Base-by-base conservation (phyloP, 1,139 yeast species). In the Candida tropicalis region DNA sequence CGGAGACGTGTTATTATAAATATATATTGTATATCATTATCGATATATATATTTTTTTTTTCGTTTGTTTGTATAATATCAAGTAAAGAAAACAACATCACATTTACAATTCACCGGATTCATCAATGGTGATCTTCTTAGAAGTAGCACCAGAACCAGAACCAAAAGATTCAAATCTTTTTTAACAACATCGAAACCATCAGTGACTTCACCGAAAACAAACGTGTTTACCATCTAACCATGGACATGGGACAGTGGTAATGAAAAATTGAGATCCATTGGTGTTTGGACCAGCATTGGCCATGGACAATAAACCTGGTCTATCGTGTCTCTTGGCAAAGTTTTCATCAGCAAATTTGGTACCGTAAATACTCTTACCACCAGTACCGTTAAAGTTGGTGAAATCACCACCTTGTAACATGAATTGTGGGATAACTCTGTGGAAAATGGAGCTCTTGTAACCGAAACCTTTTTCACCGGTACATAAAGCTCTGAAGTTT, bases 381-480 rank as follows among this genome's bases (percentile, higher is more conserved):
- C 98, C 99, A 60, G 96, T 87, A 73, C 99, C 97, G 68, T 84
- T 87, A 62, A 89, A 84, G 64, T 84, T 77, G 68, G 96, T 90
- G 84, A 90, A 88, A 73, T 90, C 98, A 83, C 99, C 99, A 75
- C 98, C 98, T 79, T 93, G 99, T 70, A 91, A 80, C 99, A 93
- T 93, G 82, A 93, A 93, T 60, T 87, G 84, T 59, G 98, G 98
- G 63, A 93, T 93, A 59, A 93, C 96, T 77, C 99, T 84, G 91
- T 93, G 99, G 96, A 93, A 93, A 59, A 84, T 73, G 46, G 97
- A 90, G 60, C 81, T 82, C 64, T 86, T 84, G 83, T 85, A 91
- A 62, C 98, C 98, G 68, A 79, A 91, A 51, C 98, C 98, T 80
- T 91, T 87, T 79, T 91, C 97, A 65, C 98, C 98, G 56, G 98